phyloP scores from a whole-genome alignment of 2,329 filamentous ascomycete species.

The Ophiocordyceps sinensis region DNA sequence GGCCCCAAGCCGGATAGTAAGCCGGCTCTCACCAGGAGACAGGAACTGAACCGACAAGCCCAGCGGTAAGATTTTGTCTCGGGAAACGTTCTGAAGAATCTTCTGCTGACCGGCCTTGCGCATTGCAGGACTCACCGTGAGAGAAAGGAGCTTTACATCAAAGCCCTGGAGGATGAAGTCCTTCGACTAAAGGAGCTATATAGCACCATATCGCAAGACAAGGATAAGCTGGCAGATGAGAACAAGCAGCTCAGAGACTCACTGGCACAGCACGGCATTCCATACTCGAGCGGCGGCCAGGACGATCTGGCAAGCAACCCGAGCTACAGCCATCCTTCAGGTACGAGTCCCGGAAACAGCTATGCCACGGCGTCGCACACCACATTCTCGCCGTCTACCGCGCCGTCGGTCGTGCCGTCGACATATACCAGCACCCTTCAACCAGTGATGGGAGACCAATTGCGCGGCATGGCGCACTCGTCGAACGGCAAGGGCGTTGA shows the following conservation, averaged over 20 bases:
- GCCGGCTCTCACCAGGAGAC: constrained; percentile 77
- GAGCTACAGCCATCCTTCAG: constrained; percentile 29
- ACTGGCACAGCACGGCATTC: constrained; percentile 38
- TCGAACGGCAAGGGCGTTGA: constrained; percentile 35
- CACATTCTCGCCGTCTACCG: constrained; percentile 32
- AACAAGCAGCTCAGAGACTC: constrained; percentile 57
- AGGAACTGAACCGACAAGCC: constrained; percentile 89
- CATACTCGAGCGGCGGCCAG: constrained; percentile 11
- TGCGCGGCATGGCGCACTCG: constrained; percentile 12
- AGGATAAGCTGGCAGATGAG: constrained; percentile 61
- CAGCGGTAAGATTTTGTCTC: constrained; percentile 55
- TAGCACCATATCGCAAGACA: constrained; percentile 58
- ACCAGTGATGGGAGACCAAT: constrained; percentile 17
- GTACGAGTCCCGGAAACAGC: constrained; percentile 44
- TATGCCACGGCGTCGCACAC: constrained; percentile 34
- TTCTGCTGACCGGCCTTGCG: neutral
- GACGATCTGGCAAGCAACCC: constrained; percentile 32
- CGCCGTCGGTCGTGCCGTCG: constrained; percentile 27
- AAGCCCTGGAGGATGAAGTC: constrained; percentile 82
- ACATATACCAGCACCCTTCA: constrained; percentile 10
- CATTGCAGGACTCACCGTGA: constrained; percentile 74
- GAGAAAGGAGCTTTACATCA: constrained; percentile 92
- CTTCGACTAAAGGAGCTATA: constrained; percentile 78
- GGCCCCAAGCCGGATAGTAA: constrained; percentile 96
- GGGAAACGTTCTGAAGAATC: neutral